A percentile compares a stretch with the other conserved stretches of the same genome.
Conservation (phyloP, 1,139 yeast species). For the Meyerozyma carpophila region DNA sequence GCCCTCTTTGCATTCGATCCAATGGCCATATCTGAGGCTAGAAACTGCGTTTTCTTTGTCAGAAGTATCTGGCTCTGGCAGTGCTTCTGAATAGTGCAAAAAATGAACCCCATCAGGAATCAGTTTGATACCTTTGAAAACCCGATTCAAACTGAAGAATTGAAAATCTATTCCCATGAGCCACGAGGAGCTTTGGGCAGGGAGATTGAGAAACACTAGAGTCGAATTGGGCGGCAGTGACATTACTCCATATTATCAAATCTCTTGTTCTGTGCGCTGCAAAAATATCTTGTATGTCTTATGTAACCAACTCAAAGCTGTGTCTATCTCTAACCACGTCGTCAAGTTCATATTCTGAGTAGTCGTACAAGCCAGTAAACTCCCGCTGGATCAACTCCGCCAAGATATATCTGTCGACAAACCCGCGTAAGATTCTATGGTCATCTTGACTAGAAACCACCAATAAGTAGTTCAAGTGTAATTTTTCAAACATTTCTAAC, state of each 20-base stretch:
- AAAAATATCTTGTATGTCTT: conserved; percentile 2
- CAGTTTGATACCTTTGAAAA: conserved; percentile 21
- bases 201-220: conserved; percentile 14
- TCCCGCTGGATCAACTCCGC: conserved; percentile 25
- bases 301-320: conserved; percentile 28
- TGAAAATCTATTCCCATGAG: conserved; percentile 26
- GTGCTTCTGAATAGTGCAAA: conserved; percentile 21
- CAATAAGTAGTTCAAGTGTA: conserved; percentile 33
- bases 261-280: neutral
- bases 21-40: conserved; percentile 21
- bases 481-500: conserved; percentile 36
- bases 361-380: conserved; percentile 18
- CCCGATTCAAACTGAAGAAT: conserved; percentile 18
- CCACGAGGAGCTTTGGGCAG: conserved; percentile 12
- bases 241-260: conserved; percentile 3
- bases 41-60: conserved; percentile 1
- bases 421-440: conserved; percentile 28
- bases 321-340: conserved; percentile 12
- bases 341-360: conserved; percentile 8
- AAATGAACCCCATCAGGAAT: conserved; percentile 25
- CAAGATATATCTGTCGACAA: conserved; percentile 36
- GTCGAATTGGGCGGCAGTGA: conserved; percentile 22
- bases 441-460: conserved; percentile 17
- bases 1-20: conserved; percentile 19
- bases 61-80: conserved; percentile 6